Conservation (phyloP, 768 basidiomycete species). For the Russula emetica region DNA sequence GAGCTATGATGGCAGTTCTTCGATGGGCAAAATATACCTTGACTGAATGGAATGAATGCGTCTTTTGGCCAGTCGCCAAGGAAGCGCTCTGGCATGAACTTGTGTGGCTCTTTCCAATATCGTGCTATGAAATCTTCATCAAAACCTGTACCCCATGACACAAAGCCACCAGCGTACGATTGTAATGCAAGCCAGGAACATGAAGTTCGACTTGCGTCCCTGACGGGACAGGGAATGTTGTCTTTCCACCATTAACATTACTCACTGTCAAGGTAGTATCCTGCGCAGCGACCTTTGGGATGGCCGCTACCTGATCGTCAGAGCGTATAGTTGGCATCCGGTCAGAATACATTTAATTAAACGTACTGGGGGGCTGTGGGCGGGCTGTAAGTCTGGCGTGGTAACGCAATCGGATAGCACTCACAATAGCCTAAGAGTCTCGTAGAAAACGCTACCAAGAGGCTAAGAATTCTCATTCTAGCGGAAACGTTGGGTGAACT, state of each 20-base stretch:
- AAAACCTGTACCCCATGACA: background rate
- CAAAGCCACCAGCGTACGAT: constrained; percentile 36
- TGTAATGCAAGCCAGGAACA: constrained; percentile 45
- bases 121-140: constrained; percentile 38
- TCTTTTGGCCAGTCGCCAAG: constrained; percentile 34
- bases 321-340: background rate
- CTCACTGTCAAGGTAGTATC: constrained; percentile 41
- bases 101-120: constrained; percentile 52
- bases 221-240: constrained; percentile 42
- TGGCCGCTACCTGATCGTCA: constrained; percentile 40
- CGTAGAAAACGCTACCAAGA: constrained; percentile 43
- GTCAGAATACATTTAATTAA: background rate
- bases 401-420: background rate
- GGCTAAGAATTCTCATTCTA: background rate
- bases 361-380: constrained; percentile 18
- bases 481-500: background rate
- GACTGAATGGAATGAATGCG: constrained; percentile 36
- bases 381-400: background rate
- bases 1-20: background rate
- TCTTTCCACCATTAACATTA: constrained; percentile 39
- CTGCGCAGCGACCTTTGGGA: constrained; percentile 47
- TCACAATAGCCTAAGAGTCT: constrained; percentile 45
- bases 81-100: constrained; percentile 42
- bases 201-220: constrained; percentile 40
- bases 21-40: constrained; percentile 14